These are phyloP conservation scores for Hanseniaspora lachancei DNA, from an alignment of 805 yeast genomes.

Conservation along the genomic window DNA sequence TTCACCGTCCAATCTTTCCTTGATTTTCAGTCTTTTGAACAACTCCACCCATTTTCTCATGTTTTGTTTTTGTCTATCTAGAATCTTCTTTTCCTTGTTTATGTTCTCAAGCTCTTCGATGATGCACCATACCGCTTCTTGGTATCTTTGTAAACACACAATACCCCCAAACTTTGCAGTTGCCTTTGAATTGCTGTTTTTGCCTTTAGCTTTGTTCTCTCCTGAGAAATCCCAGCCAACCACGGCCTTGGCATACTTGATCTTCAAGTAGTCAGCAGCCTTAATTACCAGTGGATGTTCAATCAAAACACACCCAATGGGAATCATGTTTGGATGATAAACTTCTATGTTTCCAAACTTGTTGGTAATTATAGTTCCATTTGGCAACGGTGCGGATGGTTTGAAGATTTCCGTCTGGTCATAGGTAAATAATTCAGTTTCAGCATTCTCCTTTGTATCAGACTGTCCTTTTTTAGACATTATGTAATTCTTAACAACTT, in stretches of 20 bases:
- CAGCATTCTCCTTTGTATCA: conserved; percentile 38
- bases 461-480: conserved; percentile 18
- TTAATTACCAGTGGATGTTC: conserved; percentile 40
- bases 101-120: conserved; percentile 14
- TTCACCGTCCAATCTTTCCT: conserved; percentile 29
- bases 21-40: conserved; percentile 26
- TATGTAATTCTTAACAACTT: conserved; percentile 26
- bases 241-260: conserved; percentile 80
- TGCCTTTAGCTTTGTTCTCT: neutral
- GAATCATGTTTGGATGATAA: conserved; percentile 68
- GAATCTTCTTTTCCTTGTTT: conserved; percentile 29
- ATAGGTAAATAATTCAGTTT: conserved; percentile 48
- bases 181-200: neutral
- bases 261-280: conserved; percentile 58
- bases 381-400: conserved; percentile 44
- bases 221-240: conserved; percentile 83
- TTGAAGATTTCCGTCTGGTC: conserved; percentile 61
- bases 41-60: conserved; percentile 28
- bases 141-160: conserved; percentile 49
- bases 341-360: conserved; percentile 76
- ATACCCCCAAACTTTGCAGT: conserved; percentile 24
- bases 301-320: conserved; percentile 59
- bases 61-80: conserved; percentile 35
- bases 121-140: conserved; percentile 26
- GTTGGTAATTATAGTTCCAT: conserved; percentile 63